A percentile compares a stretch with the other conserved stretches of the same genome.
phyloP scores from a whole-genome alignment of 2,329 filamentous ascomycete genomes.

The Hyphodiscus sp. region DNA sequence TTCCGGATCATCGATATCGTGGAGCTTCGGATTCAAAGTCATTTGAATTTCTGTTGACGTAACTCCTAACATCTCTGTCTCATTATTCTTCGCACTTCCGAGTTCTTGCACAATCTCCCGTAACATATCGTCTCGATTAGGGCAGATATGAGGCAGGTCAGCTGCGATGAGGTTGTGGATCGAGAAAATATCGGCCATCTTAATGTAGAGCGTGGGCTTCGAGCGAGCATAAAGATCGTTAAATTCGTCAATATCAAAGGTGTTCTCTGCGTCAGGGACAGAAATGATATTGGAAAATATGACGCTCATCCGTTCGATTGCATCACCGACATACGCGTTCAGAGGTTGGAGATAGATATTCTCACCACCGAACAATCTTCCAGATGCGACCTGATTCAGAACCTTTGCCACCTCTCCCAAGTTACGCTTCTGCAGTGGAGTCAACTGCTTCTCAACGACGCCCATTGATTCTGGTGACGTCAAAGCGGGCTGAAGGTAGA shows the following conservation, averaged over 20 bases:
- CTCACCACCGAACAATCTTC: constrained; percentile 84
- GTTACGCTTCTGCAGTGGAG: constrained; percentile 89
- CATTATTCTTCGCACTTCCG: constrained; percentile 92
- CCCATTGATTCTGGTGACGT: constrained; percentile 88
- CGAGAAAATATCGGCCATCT: constrained; percentile 94
- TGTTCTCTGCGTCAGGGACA: constrained; percentile 78
- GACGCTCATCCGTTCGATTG: constrained; percentile 69
- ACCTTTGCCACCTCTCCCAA: constrained; percentile 87
- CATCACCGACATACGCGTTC: constrained; percentile 84
- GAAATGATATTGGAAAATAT: constrained; percentile 74
- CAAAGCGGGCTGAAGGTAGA: constrained; percentile 85
- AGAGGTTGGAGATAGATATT: constrained; percentile 94
- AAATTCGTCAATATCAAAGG: constrained; percentile 98
- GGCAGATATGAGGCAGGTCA: constrained; percentile 72
- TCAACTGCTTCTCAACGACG: constrained; percentile 82
- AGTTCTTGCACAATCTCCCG: constrained; percentile 90
- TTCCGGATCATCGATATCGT: constrained; percentile 87
- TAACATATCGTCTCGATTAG: constrained; percentile 76
- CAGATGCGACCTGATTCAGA: constrained; percentile 79
- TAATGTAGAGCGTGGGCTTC: constrained; percentile 98
- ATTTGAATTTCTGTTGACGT: constrained; percentile 80
- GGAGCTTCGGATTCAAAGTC: constrained; percentile 82
- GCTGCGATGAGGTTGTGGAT: constrained; percentile 83
- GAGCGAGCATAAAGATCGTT: constrained; percentile 96
- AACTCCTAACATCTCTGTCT: constrained; percentile 83